Base-by-base conservation (phyloP, 345 rosid genomes). In the Melastoma malabathricum region DNA sequence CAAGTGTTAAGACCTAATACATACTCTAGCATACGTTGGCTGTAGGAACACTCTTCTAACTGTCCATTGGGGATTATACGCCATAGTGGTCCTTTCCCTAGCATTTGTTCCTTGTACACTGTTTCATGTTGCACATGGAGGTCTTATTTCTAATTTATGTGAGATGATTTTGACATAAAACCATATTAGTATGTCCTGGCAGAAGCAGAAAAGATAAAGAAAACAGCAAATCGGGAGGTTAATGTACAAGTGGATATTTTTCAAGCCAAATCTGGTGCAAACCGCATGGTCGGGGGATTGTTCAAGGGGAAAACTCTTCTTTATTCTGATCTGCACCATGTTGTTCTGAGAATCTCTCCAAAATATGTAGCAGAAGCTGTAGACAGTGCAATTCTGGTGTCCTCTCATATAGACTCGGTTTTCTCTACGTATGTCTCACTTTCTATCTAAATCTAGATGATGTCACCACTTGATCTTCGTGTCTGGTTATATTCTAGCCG, bases 351-450 rank as follows among this genome's bases (percentile, higher is more conserved):
- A 73, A 67, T 92, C 49, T 55, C 70, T 68, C 96, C 98, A 15
- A 92, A 87, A 64, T 81, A 68, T 80, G 75, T 58, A 62, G 68
- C 79, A 51, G 85, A 79, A 55, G 92, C 89, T 50, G 76, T 54
- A 52, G 93, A 92, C 52, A 78, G 72, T 64, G 76, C 97, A 41
- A 80, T 92, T 65, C 78, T 92, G 34, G 80, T 84, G 64, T 87
- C 97, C 48, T 87, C 98, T 60, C 98, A 92, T 68, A 76, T 87
- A 61, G 98, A 92, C 66, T 82, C 95, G 2, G 97, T 87, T 59
- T 82, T 82, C 64, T 81, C 95, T 48, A 57, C 86, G 97, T 87
- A 80, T 54, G 85, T 41, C 68, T 56, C 67, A 65, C 64, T 66
- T 54, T 15, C 54, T 61, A 65, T 57, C 62, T 47, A 23, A 18